These are phyloP conservation scores for Malassezia cuniculi DNA, from an alignment of 1,284 basidiomycete species.

Conservation along the genomic window DNA sequence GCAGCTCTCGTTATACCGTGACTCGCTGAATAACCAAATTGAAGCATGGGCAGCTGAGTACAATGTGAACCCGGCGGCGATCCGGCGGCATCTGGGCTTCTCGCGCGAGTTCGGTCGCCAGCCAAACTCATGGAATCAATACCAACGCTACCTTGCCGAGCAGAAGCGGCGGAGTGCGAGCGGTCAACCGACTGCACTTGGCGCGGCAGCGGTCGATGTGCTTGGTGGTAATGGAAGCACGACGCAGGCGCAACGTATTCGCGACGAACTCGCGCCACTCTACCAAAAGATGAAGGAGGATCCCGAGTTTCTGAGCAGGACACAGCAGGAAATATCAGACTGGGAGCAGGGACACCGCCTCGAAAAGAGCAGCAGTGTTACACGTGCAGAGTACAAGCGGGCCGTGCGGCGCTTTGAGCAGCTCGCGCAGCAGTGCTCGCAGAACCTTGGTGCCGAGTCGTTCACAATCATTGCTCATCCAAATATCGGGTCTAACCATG, in stretches of 20 bases:
- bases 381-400: constrained; percentile 13
- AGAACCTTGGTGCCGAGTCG: constrained; percentile 14
- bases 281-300: constrained; percentile 17
- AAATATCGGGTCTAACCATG: constrained; percentile 14
- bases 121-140: constrained; percentile 16
- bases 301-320: constrained; percentile 11
- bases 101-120: constrained; percentile 15
- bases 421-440: constrained; percentile 13
- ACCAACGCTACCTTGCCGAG: constrained; percentile 14
- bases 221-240: neutral
- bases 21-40: constrained; percentile 12
- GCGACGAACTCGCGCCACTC: constrained; percentile 15
- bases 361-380: constrained; percentile 10
- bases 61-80: constrained; percentile 14
- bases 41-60: constrained; percentile 15
- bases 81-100: constrained; percentile 13
- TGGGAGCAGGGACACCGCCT: constrained; percentile 13
- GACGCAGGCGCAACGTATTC: constrained; percentile 12
- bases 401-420: constrained; percentile 16
- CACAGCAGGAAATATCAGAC: constrained; percentile 12
- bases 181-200: constrained; percentile 4
- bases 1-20: constrained; percentile 11
- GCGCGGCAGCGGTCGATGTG: neutral
- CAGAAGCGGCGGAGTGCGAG: constrained; percentile 12
- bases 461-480: constrained; percentile 15